Evolutionary conservation across 2,329 filamentous ascomycete species (phyloP).

Genomic region (Metarhizium robertsii): DNA sequence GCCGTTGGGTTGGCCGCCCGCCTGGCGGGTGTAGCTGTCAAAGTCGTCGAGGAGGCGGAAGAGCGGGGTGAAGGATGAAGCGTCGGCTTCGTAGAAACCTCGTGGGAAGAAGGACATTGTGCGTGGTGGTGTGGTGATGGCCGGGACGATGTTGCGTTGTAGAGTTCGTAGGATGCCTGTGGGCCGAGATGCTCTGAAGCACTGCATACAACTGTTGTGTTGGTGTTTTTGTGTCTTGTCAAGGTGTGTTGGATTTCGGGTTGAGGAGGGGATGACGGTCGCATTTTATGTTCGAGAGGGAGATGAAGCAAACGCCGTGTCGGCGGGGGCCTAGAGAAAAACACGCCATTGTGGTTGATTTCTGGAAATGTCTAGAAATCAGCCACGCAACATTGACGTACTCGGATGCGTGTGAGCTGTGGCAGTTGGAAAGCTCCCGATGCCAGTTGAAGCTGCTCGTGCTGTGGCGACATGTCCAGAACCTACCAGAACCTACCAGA

Average conservation of each 20-base stretch:
- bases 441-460: not conserved
- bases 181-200: slow-evolving; percentile 14
- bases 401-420: not conserved
- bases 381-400: not conserved
- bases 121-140: slow-evolving; percentile 16
- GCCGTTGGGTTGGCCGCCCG: slow-evolving; percentile 3
- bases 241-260: not conserved
- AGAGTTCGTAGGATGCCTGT: slow-evolving; percentile 13
- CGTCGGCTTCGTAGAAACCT: slow-evolving; percentile 37
- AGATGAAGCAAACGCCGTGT: not conserved
- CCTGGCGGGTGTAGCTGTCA: slow-evolving; percentile 37
- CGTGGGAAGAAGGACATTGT: slow-evolving; percentile 55
- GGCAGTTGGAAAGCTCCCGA: not conserved
- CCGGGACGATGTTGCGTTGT: slow-evolving; percentile 15
- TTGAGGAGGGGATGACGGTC: not conserved
- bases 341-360: not conserved
- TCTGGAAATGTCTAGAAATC: not conserved
- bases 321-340: not conserved
- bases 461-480: not conserved
- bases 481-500: not conserved
- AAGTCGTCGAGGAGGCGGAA: slow-evolving; percentile 52
- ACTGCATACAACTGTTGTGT: slow-evolving; percentile 10
- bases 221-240: not conserved
- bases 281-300: not conserved
- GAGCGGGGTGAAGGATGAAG: slow-evolving; percentile 40